Conservation (phyloP, 73 alveolate genomes). For the Urostyla sp. region DNA sequence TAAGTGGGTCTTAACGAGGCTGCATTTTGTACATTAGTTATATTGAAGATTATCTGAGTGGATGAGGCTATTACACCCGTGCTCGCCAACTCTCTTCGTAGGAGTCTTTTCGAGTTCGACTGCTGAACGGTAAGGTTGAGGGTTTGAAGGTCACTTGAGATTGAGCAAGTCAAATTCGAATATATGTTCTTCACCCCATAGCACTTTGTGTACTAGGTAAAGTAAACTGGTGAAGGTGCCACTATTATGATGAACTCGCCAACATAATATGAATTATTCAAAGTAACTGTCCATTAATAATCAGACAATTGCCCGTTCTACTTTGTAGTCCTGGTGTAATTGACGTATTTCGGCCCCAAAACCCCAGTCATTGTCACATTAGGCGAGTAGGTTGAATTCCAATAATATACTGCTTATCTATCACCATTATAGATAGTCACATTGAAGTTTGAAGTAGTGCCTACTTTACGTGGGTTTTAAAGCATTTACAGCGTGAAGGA, state of each 20-base stretch:
- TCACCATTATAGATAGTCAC: background rate
- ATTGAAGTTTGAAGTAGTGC: no score
- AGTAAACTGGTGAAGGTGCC: constrained; percentile 19
- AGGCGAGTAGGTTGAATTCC: constrained; percentile 11
- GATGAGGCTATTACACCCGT: background rate
- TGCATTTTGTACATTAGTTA: constrained; percentile 23
- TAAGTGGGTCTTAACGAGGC: background rate
- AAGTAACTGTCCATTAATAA: background rate
- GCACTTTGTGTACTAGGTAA: background rate
- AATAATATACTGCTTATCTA: background rate
- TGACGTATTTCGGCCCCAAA: background rate
- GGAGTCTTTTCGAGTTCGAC: background rate
- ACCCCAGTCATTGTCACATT: background rate
- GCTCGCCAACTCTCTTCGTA: background rate
- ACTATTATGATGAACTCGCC: constrained; percentile 15
- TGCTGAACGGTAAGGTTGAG: background rate
- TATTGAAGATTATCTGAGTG: background rate
- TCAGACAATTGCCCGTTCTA: background rate
- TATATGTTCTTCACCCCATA: background rate
- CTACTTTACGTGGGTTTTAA: no score
- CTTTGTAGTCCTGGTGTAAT: background rate
- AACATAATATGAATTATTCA: background rate
- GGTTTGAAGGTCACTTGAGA: background rate
- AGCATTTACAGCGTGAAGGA: no score
- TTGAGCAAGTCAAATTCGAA: constrained; percentile 1